phyloP scores from a whole-genome alignment of 345 rosid species.

The Passiflora organensis region DNA sequence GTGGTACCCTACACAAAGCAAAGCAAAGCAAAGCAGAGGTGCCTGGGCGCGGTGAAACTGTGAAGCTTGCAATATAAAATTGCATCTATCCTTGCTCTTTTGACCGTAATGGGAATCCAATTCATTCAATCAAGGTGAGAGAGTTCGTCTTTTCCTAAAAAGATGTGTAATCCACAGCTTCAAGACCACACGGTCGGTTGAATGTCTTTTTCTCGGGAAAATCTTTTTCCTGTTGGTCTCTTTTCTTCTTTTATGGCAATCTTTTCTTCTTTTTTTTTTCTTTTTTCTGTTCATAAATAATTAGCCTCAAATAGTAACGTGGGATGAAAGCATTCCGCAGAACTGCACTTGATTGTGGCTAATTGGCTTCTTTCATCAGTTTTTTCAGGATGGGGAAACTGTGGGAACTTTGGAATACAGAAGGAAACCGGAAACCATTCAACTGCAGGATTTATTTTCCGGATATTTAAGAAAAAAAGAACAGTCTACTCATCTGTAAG shows the following conservation, averaged over 20 bases:
- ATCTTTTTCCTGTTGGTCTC: neutral
- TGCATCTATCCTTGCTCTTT: slow-evolving; percentile 4
- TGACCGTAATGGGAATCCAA: slow-evolving; percentile 31
- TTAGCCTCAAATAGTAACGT: neutral
- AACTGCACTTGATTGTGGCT: neutral
- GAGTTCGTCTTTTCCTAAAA: slow-evolving; percentile 23
- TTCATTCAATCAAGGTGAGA: slow-evolving; percentile 1
- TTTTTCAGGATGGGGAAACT: neutral
- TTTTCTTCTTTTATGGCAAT: neutral
- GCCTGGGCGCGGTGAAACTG: neutral
- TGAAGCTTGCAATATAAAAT: neutral
- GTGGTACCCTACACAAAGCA: neutral
- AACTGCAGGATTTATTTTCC: too few relatives aligned
- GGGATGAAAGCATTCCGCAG: too few relatives aligned
- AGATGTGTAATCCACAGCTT: slow-evolving; percentile 19
- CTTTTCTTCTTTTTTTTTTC: too few relatives aligned
- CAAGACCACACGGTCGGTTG: slow-evolving; percentile 28
- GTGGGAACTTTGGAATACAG: neutral
- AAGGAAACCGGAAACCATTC: neutral
- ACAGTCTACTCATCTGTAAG: neutral
- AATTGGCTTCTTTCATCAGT: neutral
- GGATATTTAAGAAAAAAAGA: neutral
- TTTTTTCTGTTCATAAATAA: neutral
- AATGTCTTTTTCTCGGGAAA: neutral
- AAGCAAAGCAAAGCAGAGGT: slow-evolving; percentile 3